Evolutionary conservation across 2,329 filamentous ascomycete species (phyloP), one percentile per base, ranked within the genome.

Genomic region (Pseudogymnoascus destructans): DNA sequence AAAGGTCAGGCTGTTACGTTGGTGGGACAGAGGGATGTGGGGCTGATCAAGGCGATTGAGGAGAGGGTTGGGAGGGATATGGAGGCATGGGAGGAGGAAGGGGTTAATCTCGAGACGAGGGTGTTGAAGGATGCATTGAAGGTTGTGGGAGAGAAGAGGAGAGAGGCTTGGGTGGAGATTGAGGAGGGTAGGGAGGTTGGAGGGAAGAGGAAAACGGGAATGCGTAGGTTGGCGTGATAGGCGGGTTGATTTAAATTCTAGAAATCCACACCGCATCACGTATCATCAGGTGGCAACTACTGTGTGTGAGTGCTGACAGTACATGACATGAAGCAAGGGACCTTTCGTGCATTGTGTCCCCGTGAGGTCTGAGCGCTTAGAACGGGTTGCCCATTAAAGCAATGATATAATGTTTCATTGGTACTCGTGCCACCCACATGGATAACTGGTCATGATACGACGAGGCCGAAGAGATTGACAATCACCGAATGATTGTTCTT

Each of bases 121-220:
- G 89, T 98, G 21, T 77, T 95, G 54, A 79, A 87, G 58, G 91
- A 95, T 63, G 84, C 85, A 33, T 74, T 98, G 68, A 96, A 95
- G 77, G 71, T 89, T 49, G 93, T 98, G 5, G 86, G 87, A 2
- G 88, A 95, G 76, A 95, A 92, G 80, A 96, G 95, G 79, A 80
- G 91, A 59, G 90, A 96, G 73, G 93, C 92, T 0, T 70, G 92
- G 70, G 72, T 96, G 65, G 89, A 95, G 72, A 89, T 97, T 63
- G 93, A 96, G 70, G 89, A 97, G 72, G 86, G 88, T 9, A 85
- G 86, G 66, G 91, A 97, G 73, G 89, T 96, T 4, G 82, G 87
- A 59, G 93, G 93, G n/a, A 93, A 95, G 75, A 73, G 82, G 65
- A 85, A 84, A 72, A 73, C 79, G 60, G 76, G 73, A 10, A 82